Base-by-base conservation (phyloP, 495 filamentous ascomycete genomes). In the Achaetomiella virescens region DNA sequence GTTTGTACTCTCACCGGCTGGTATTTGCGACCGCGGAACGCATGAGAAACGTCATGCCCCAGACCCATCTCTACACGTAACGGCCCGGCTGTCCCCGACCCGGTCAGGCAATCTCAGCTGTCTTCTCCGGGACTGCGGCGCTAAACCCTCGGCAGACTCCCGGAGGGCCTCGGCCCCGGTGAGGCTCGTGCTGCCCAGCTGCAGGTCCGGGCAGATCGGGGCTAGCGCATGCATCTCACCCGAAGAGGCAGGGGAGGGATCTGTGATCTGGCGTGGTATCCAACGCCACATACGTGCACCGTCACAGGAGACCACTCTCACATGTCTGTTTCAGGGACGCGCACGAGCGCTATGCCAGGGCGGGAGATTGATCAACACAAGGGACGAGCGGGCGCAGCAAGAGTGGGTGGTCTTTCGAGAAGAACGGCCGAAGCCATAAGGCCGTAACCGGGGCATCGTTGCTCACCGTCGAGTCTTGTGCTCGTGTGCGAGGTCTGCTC, bases 191-290 rank as follows among this genome's bases (percentile, higher is more conserved):
- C 31, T n/a, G 47, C 54, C 40, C 52, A 57, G 48, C 4, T 47
- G 57, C 45, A 61, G 45, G 59, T 33, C 38, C 41, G 29, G 54
- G 37, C 53, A 38, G 38, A 61, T 57, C 54, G 49, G 45, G 59
- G 36, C 49, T 57, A 57, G 59, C 50, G 49, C 50, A 44, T 54
- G 55, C 55, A 54, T 6, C 25, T 49, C 43, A 49, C 54, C 50
- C 8, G 42, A 53, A 38, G 1, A 15, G 48, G 55, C 24, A 40
- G n/a, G 12, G 27, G 48, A 47, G 37, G 33, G 27, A 33, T 17
- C 51, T 24, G 6, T 35, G 46, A 21, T 41, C 38, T 41, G 38
- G 38, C 6, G 38, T 41, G 15, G 38, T 8, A 15, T 15, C 18
- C 38, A 31, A 31, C 54, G 54, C 54, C 54, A 57, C 54, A 24